Base-by-base conservation (phyloP, 257 asterid genomes). In the Primulina eburnea region DNA sequence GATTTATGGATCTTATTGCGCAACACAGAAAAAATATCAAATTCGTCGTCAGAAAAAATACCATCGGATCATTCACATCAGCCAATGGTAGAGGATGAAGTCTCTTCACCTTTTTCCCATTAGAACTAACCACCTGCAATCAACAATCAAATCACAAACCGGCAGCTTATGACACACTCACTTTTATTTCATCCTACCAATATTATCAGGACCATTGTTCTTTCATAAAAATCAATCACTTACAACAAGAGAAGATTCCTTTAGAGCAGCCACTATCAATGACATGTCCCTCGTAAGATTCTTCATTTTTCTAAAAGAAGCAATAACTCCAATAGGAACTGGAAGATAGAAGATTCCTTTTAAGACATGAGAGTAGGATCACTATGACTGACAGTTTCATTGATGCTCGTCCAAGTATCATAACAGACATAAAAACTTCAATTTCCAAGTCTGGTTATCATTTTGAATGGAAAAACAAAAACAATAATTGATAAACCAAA, bases 271-370 rank as follows among this genome's bases (percentile, higher is more conserved):
- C 62, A 79, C 95, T 60, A 93, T 82, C 79, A 84, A 26, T 18
- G 96, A 73, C 50, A 38, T 59, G 59, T 90, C 99, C 76, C 71
- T 86, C 9, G 95, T 83, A 47, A 90, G 95, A 83, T 85, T 90
- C 95, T 93, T 93, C 87, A 90, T 80, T 80, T 86, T 90, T 72
- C 76, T 89, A 77, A 90, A 90, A 67, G 96, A 90, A 47, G 96
- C 92, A 80, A 93, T 74, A 69, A 90, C 92, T 75, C 89, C 92
- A 60, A 90, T 75, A 60, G 97, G 99, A 78, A 93, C 99, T 90
- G 96, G 86, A 84, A 79, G 40, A 64, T 62, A 69, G 30, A 71
- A 52, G 56, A 70, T 69, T 52, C 65, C 70, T 21, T 67, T 69
- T 81, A 70, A 78, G 80, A 47, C 66, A 71, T 52, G 34, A 71